Base-by-base conservation (phyloP, 495 filamentous ascomycete genomes). In the Hypoxylon trugodes region DNA sequence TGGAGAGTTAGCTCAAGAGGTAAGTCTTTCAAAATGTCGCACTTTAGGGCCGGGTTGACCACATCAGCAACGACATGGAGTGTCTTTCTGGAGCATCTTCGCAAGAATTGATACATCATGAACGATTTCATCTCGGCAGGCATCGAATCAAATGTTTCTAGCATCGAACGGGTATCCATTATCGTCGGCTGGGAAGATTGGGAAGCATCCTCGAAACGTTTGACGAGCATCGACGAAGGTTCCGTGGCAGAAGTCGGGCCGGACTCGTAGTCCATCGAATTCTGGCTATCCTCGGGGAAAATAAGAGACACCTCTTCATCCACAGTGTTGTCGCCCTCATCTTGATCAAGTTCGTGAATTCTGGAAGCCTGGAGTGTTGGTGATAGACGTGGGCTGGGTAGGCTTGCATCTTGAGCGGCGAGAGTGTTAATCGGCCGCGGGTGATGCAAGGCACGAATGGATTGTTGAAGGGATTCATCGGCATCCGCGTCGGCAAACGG, bases 41-140 rank as follows among this genome's bases (percentile, higher is more conserved):
- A 96, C 75, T 96, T 96, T 59, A 99, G 76, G n/a, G 94, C 93
- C 4, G 96, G 96, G 72, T 97, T 97, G 55, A 99, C 93, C 28
- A 92, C 87, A 61, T 92, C 88, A 18, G 96, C 92, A 64, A 99
- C 90, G 43, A 96, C 88, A 73, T 93, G 92, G 1, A 99, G 81
- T 0, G 93, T 97, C 16, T 91, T 90, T 62, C 96, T 90, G 4
- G 91, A 84, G 73, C 95, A 97, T 35, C 96, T 86, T 25, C 89
- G 87, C 19, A 99, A 81, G 30, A 99, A 85, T 67, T 98, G 93
- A 70, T 94, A 97, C 90, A 98, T 96, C 69, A 99, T 85, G 69
- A 96, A 96, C 0, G 86, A 89, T 72, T 98, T 92, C 82, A 98
- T 82, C 59, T 92, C 87, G 24, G 89, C 84, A 0, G 96, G 92